Base-by-base conservation (phyloP, 2,329 filamentous ascomycete species). In the Colletotrichum phormii region DNA sequence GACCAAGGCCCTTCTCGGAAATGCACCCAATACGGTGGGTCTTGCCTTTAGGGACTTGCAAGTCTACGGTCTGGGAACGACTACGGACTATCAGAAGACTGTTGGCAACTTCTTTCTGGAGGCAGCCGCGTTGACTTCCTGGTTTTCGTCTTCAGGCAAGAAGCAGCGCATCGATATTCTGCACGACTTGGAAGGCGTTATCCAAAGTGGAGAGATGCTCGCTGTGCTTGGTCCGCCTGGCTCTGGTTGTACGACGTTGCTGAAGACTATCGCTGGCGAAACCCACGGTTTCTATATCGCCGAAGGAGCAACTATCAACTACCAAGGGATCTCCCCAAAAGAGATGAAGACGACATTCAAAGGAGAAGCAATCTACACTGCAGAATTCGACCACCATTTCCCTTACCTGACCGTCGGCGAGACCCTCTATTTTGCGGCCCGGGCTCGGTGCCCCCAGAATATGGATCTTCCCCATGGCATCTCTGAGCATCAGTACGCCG, bases 281-380 rank as follows among this genome's bases (percentile, higher is more conserved):
- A 90, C 89, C 0, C 87, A 91, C 74, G 91, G 91, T 18, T 87
- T 92, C 76, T 84, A 85, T 26, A 29, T 73, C 15, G 61, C 61
- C 1, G 73, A 73, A 12, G 66, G 54, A 2, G 37, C 73, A 1
- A 66, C 42, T 1, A 62, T 74, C 26, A 74, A 74, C 62, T 74
- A 74, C 58, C 57, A 71, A 24, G 73, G 73, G n/a, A 63, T 73
- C 6, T 61, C 51, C 0, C 29, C 58, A 0, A 24, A 64, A 9
- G 64, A 74, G 4, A 74, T 74, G 57, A 33, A 35, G 53, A 67
- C 61, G 15, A 58, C 22, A 3, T 77, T 77, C 69, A 69, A 72
- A 89, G 90, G 91, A 60, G 90, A 93, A 78, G 89, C 89, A 42
- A 92, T 92, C 76, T 93, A 92, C 80, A 91, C 89, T 0, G 89